These are phyloP conservation scores for Agrocybe pediades DNA, from an alignment of 768 basidiomycete genomes.

Conservation along the genomic window DNA sequence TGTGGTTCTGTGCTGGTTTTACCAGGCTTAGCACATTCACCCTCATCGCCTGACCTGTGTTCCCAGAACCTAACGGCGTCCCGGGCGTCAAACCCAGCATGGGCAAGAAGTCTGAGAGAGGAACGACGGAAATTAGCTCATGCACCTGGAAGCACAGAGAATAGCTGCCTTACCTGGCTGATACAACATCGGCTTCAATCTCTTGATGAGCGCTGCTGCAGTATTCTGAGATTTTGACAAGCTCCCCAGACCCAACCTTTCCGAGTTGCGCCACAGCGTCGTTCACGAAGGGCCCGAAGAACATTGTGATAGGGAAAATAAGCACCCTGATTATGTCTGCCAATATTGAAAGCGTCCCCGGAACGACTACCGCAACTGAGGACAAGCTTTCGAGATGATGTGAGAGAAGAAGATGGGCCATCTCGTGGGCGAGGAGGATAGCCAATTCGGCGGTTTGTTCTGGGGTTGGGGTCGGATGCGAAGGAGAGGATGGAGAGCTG, in stretches of 20 bases:
- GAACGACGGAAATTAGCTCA: constrained; percentile 1
- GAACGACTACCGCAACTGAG: constrained; percentile 78
- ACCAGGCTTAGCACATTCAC: constrained; percentile 41
- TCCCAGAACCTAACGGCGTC: constrained; percentile 87
- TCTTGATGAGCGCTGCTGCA: constrained; percentile 87
- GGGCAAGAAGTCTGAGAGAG: constrained; percentile 74
- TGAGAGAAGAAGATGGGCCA: constrained; percentile 86
- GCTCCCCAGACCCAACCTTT: constrained; percentile 74
- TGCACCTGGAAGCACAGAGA: not conserved
- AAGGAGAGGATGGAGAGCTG: constrained; percentile 26
- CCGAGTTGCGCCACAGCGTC: constrained; percentile 87
- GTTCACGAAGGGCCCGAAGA: constrained; percentile 94
- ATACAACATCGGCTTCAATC: constrained; percentile 90
- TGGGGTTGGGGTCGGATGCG: constrained; percentile 61
- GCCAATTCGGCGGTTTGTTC: constrained; percentile 90
- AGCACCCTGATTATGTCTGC: constrained; percentile 78
- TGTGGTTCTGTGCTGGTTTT: constrained; percentile 16
- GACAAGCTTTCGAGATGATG: constrained; percentile 95
- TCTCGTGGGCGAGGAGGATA: constrained; percentile 89
- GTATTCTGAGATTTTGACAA: constrained; percentile 68
- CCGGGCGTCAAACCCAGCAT: constrained; percentile 89
- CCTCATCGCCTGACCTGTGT: constrained; percentile 41
- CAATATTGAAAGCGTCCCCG: constrained; percentile 74
- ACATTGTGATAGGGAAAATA: constrained; percentile 86
- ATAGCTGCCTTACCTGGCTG: constrained; percentile 57